Base-by-base conservation (phyloP, 805 yeast species). In the Wickerhamiella shivajii region DNA sequence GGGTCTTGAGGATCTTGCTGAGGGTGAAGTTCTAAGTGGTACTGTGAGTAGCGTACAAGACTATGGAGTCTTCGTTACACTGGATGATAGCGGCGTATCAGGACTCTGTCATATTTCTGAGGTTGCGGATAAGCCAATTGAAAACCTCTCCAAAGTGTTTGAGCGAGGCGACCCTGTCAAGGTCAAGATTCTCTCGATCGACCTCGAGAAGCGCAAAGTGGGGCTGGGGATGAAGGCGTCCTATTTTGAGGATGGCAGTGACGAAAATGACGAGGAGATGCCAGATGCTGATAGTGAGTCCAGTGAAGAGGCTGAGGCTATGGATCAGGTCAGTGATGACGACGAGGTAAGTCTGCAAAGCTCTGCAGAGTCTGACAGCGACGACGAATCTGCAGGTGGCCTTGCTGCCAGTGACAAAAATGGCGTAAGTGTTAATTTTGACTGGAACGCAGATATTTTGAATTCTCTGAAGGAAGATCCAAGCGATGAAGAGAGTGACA, bases 221-320 rank as follows among this genome's bases (percentile, higher is more conserved):
- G 74, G 93, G 1, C 66, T 87, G 40, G 95, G 97, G 42, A 75
- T 87, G 85, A 87, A 84, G 61, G 96, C 96, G 2, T 79, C 94
- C 3, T 83, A 77, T 56, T 90, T 87, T 53, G 52, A 51, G 18
- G 57, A 51, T 5, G 55, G 45, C 11, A 60, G 46, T n/a, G 61
- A 49, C 14, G 55, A 48, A 10, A 53, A 45, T 3, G 42, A 39
- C 11, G 45, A 39, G 30, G 36, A 33, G 3, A 42, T 33, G 3
- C 44, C 33, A 3, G 44, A 31, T 23, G 46, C 36, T 6, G 42
- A 44, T 19, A 48, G 41, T 18, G 51, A 40, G 12, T 40, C 42
- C 13, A 43, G 43, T 19, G 49, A 34, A 13, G 43, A 44, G 5
- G 46, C 45, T 18, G 54, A 49, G 5, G 56, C 45, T 6, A 50